Percentiles rank a stretch among this genome's conserved stretches.
These are phyloP conservation scores for Aspergillus candidus DNA, from an alignment of 2,329 filamentous ascomycete species.

Conservation along the genomic window DNA sequence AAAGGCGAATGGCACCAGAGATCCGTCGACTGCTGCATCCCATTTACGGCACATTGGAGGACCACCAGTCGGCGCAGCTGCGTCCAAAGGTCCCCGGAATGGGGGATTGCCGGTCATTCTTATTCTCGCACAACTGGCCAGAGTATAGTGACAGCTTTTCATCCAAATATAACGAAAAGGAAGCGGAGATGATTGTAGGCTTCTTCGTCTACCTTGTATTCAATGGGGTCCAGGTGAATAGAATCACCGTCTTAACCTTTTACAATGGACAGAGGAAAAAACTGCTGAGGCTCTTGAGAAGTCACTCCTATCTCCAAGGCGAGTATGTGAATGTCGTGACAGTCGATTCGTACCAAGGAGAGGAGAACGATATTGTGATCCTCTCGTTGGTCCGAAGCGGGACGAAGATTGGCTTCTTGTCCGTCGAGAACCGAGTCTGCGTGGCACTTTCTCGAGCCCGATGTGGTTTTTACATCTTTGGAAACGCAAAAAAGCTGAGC, in stretches of 20 bases:
- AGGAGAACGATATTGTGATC: slow-evolving; percentile 79
- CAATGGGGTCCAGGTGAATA: slow-evolving; percentile 54
- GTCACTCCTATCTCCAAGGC: slow-evolving; percentile 41
- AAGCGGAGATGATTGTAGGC: slow-evolving; percentile 69
- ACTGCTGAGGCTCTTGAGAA: slow-evolving; percentile 47
- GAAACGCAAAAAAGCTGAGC: slow-evolving; percentile 57
- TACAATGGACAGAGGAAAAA: slow-evolving; percentile 76
- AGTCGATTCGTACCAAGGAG: slow-evolving; percentile 84
- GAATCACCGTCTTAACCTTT: slow-evolving; percentile 79
- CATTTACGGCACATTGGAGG: slow-evolving; percentile 55
- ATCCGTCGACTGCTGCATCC: slow-evolving; percentile 56
- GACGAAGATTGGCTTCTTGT: slow-evolving; percentile 64
- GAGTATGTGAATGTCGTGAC: slow-evolving; percentile 60
- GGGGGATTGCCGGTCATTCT: slow-evolving; percentile 55
- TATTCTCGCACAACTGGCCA: slow-evolving; percentile 59
- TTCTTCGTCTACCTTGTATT: slow-evolving; percentile 67
- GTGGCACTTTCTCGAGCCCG: slow-evolving; percentile 65
- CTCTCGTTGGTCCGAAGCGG: slow-evolving; percentile 75
- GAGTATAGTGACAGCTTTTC: slow-evolving; percentile 59
- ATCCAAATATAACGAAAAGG: slow-evolving; percentile 63
- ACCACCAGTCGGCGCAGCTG: slow-evolving; percentile 53
- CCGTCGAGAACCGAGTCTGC: slow-evolving; percentile 57
- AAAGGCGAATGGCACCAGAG: slow-evolving; percentile 68
- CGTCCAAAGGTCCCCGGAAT: slow-evolving; percentile 56
- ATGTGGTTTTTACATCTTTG: slow-evolving; percentile 78